phyloP scores from a whole-genome alignment of 306 rosid genomes.

The Nissolia schottii region DNA sequence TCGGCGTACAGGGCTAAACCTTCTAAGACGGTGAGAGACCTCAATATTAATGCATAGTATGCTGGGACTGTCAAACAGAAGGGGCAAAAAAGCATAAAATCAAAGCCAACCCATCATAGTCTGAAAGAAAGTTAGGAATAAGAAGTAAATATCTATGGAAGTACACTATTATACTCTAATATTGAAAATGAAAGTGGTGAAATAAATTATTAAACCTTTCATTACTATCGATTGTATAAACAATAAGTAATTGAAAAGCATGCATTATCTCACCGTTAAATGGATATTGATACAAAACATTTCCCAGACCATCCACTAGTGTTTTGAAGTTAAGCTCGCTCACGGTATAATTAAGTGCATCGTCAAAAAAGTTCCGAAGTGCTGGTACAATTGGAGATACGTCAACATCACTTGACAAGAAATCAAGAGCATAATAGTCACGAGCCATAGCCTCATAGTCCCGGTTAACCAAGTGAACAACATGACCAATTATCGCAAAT shows the following conservation, averaged over 20 bases:
- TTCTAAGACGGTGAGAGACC: slow-evolving; percentile 93
- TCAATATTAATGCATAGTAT: slow-evolving; percentile 86
- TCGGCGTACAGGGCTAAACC: slow-evolving; percentile 92
- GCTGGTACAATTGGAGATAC: slow-evolving; percentile 90
- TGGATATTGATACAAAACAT: slow-evolving; percentile 85
- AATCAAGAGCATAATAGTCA: slow-evolving; percentile 86
- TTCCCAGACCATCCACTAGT: slow-evolving; percentile 89
- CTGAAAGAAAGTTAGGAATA: slow-evolving; percentile 18
- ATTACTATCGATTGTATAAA: neutral
- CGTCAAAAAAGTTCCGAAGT: slow-evolving; percentile 78
- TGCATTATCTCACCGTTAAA: slow-evolving; percentile 69
- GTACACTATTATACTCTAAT: slow-evolving; percentile 12
- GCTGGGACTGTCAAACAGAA: slow-evolving; percentile 77
- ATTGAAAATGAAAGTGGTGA: neutral
- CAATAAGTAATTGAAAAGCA: neutral
- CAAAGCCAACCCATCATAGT: slow-evolving; percentile 27
- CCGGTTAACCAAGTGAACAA: slow-evolving; percentile 96
- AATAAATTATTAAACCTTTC: neutral
- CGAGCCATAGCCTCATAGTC: slow-evolving; percentile 99
- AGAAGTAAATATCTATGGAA: neutral
- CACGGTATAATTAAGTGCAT: slow-evolving; percentile 78
- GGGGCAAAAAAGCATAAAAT: neutral
- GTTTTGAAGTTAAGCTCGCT: slow-evolving; percentile 96
- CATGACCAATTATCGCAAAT: slow-evolving; percentile 83
- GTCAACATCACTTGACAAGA: slow-evolving; percentile 77